Conservation (phyloP, 495 filamentous ascomycete genomes). For the Lophiotrema nucula region DNA sequence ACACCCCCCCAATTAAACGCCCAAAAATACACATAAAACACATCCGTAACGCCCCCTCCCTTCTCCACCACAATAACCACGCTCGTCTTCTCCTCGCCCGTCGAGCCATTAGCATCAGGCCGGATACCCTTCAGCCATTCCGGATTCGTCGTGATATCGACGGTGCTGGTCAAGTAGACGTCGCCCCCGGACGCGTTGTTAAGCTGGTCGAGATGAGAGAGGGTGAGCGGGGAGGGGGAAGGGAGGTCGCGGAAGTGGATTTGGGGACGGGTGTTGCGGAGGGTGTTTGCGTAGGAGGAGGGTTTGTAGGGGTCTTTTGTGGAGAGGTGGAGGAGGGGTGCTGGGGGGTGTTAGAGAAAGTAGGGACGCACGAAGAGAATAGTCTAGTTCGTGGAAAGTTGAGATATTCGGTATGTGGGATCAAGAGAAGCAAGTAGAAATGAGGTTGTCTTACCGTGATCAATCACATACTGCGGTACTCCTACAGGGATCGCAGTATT, state of each 20-base stretch:
- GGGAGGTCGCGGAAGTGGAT: constrained; percentile 50
- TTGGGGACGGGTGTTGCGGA: constrained; percentile 56
- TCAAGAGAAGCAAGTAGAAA: background rate
- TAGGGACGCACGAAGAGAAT: background rate
- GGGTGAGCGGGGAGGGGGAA: constrained; percentile 44
- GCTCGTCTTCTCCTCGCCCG: constrained; percentile 45
- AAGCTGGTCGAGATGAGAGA: constrained; percentile 53
- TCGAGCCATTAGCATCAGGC: constrained; percentile 49
- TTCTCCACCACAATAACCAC: constrained; percentile 59
- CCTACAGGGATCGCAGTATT: constrained; percentile 1
- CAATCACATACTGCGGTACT: constrained; percentile 25
- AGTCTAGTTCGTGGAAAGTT: background rate
- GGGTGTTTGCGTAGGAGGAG: constrained; percentile 55
- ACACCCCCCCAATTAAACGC: constrained; percentile 53
- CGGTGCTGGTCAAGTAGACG: constrained; percentile 59
- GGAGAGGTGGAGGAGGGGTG: constrained; percentile 47
- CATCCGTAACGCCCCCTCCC: constrained; percentile 55
- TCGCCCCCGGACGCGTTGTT: constrained; percentile 45
- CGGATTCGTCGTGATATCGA: constrained; percentile 54
- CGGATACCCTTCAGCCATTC: constrained; percentile 50
- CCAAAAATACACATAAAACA: constrained; percentile 69
- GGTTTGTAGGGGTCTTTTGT: constrained; percentile 58
- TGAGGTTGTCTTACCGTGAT: constrained; percentile 20
- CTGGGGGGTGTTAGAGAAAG: constrained; percentile 8
- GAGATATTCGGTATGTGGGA: background rate